Conservation (phyloP, 2,329 filamentous ascomycete genomes). For the Chalaropsis ovoidea region DNA sequence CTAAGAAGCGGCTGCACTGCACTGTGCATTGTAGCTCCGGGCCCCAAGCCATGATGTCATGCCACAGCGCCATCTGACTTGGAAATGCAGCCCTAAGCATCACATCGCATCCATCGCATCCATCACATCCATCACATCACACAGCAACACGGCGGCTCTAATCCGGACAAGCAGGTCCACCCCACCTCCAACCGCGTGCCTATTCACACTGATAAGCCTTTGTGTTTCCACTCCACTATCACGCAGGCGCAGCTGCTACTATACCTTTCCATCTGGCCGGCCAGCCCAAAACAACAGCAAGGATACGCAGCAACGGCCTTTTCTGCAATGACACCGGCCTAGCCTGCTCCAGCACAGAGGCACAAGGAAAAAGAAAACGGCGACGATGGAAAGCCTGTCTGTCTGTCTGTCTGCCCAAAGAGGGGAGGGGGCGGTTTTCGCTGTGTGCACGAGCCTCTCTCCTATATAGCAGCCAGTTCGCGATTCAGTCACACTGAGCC, state of each 20-base stretch:
- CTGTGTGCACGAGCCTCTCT: no score
- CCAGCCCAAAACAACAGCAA: conserved; percentile 3
- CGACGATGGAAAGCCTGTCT: no score
- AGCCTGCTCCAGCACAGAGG: no score
- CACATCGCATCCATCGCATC: neutral
- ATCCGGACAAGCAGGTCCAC: neutral
- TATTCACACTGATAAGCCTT: no score
- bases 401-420: no score
- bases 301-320: no score
- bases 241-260: neutral
- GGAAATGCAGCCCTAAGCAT: conserved; percentile 1
- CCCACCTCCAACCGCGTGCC: neutral
- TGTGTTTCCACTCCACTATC: neutral
- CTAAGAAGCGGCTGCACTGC: neutral
- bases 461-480: no score
- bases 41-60: conserved; percentile 6
- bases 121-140: neutral
- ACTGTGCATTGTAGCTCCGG: neutral
- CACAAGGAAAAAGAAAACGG: no score
- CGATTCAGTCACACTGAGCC: no score
- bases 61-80: neutral
- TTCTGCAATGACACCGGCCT: no score
- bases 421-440: no score
- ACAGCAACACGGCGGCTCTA: neutral
- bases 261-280: neutral